These are phyloP conservation scores for Solanum gracilifrons DNA, from an alignment of 257 asterid species.

Conservation along the genomic window DNA sequence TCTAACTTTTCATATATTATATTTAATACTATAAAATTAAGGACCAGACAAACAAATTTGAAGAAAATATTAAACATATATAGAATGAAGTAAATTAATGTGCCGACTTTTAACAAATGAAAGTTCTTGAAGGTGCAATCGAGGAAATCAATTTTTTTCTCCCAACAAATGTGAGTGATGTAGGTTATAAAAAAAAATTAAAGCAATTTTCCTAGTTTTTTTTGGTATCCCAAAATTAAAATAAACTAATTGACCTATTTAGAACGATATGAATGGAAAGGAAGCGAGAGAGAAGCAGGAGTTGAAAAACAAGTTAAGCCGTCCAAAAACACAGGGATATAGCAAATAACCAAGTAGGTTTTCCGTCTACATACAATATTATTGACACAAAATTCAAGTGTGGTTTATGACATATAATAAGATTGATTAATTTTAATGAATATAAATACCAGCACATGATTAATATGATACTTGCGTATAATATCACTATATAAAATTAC, in stretches of 20 bases:
- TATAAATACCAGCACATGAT: neutral
- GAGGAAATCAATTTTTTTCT: neutral
- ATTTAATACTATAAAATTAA: neutral
- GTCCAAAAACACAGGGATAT: too few species aligned
- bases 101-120: neutral
- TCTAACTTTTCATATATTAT: neutral
- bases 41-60: neutral
- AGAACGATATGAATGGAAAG: too few species aligned
- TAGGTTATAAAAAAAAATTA: too few species aligned
- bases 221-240: too few species aligned
- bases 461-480: neutral
- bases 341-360: too few species aligned
- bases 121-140: neutral
- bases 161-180: neutral
- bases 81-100: neutral
- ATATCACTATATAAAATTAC: neutral
- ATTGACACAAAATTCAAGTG: too few species aligned
- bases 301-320: too few species aligned
- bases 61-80: too few species aligned
- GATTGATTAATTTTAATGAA: neutral
- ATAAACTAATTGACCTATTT: too few species aligned
- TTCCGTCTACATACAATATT: too few species aligned
- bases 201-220: neutral
- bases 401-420: neutral
- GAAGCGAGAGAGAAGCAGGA: rapidly evolving